phyloP scores from a whole-genome alignment of 2,329 filamentous ascomycete genomes.

The Colletotrichum godetiae region DNA sequence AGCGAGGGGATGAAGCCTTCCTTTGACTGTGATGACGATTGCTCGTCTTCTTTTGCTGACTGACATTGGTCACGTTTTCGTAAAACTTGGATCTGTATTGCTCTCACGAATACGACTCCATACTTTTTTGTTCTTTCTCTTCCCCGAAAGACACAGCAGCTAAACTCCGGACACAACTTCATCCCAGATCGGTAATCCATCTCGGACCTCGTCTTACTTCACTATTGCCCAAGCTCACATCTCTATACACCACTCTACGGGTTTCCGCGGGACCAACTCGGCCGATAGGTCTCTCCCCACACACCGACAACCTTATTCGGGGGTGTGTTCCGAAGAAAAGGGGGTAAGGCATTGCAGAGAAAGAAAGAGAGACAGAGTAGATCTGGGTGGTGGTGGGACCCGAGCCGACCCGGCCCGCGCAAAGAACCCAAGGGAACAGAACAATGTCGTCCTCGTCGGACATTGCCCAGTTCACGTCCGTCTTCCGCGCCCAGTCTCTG shows the following conservation, averaged over 20 bases:
- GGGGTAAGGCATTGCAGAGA: not conserved
- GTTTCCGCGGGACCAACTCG: not conserved
- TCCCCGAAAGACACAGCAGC: not conserved
- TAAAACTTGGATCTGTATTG: not conserved
- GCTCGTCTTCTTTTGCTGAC: not conserved
- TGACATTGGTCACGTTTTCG: not conserved
- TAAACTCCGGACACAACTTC: not conserved
- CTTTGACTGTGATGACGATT: not conserved
- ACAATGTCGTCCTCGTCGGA: slow-evolving; percentile 18
- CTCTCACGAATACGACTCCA: not conserved
- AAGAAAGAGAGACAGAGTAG: not conserved
- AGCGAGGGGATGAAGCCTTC: not conserved
- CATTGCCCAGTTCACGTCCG: slow-evolving; percentile 42
- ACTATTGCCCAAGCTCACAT: not conserved
- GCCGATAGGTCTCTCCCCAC: not conserved
- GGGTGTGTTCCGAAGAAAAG: not conserved
- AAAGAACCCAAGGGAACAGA: not conserved
- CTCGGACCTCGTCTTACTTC: not conserved
- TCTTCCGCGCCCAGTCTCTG: slow-evolving; percentile 49
- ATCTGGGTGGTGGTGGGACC: too few relatives aligned
- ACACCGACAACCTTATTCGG: not conserved
- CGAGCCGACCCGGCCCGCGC: too few relatives aligned
- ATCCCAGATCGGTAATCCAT: not conserved
- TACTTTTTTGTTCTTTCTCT: not conserved
- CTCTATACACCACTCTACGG: not conserved